Evolutionary conservation across 1,139 yeast species (phyloP).

Genomic region (Eremothecium coryli): DNA sequence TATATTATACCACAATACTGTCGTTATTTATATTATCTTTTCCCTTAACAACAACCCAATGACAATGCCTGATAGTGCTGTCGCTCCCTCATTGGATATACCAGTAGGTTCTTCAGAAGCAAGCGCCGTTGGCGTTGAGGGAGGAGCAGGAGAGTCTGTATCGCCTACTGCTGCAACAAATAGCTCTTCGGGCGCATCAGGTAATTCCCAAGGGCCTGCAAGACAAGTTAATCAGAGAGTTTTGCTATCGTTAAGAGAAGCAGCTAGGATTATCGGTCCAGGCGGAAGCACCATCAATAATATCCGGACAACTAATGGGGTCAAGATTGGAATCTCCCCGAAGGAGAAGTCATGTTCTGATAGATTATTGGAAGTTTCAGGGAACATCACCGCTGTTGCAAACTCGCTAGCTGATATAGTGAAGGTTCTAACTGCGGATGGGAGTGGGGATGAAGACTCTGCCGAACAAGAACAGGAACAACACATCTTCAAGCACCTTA

Average conservation of each 20-base stretch:
- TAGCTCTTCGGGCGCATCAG: neutral
- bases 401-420: conserved; percentile 67
- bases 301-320: conserved; percentile 66
- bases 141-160: neutral
- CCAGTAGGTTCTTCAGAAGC: neutral
- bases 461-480: conserved; percentile 11
- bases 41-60: too few species aligned
- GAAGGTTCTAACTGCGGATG: conserved; percentile 39
- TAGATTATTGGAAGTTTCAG: conserved; percentile 73
- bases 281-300: conserved; percentile 74
- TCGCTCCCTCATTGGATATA: neutral
- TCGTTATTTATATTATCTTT: too few species aligned
- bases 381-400: conserved; percentile 66
- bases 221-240: conserved; percentile 42
- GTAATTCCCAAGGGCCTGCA: too few species aligned
- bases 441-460: conserved; percentile 10
- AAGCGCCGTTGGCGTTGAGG: neutral
- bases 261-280: conserved; percentile 86
- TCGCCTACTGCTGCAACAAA: neutral
- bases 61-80: conserved; percentile 3
- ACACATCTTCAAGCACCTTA: conserved; percentile 27
- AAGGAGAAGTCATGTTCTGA: conserved; percentile 77
- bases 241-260: conserved; percentile 75
- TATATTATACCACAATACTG: too few species aligned
- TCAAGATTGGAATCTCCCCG: conserved; percentile 84